Conservation (phyloP, 768 basidiomycete genomes). For the Leccinum olivaceopallidum region DNA sequence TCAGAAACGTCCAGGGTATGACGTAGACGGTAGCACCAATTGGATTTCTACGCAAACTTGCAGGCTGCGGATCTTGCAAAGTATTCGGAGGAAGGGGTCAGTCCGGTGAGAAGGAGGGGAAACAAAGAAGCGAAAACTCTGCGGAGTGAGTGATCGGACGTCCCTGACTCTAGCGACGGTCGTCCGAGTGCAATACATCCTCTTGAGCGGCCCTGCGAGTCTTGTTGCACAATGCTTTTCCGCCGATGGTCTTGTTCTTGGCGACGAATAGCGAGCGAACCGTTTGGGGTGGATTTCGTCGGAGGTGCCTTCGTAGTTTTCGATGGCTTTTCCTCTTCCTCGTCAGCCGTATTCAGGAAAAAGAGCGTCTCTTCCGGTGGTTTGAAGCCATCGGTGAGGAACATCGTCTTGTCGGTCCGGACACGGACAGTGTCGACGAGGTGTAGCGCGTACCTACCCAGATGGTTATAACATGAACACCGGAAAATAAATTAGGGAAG, state of each 20-base stretch:
- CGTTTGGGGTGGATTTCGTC: slow-evolving; percentile 50
- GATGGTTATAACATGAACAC: no score
- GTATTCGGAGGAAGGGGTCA: slow-evolving; percentile 80
- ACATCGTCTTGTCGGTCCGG: no score
- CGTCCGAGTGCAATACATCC: slow-evolving; percentile 66
- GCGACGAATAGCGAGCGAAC: slow-evolving; percentile 43
- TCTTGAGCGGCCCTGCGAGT: slow-evolving; percentile 85
- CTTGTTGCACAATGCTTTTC: slow-evolving; percentile 88
- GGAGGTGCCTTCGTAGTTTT: slow-evolving; percentile 57
- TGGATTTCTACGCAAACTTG: slow-evolving; percentile 71
- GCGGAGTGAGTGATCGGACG: no score
- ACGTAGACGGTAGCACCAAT: slow-evolving; percentile 56
- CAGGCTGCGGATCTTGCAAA: slow-evolving; percentile 80
- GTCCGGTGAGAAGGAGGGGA: slow-evolving; percentile 77
- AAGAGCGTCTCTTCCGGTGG: no score
- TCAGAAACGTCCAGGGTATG: no score
- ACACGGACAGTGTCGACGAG: no score
- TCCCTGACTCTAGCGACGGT: slow-evolving; percentile 73
- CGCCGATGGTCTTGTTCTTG: slow-evolving; percentile 75
- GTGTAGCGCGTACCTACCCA: no score
- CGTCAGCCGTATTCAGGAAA: no score
- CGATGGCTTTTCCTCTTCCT: background rate
- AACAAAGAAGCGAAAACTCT: slow-evolving; percentile 31
- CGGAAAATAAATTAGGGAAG: no score
- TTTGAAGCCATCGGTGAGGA: no score